These are phyloP conservation scores for Penicillium capsulatum DNA, from an alignment of 2,329 filamentous ascomycete genomes.

Conservation along the genomic window DNA sequence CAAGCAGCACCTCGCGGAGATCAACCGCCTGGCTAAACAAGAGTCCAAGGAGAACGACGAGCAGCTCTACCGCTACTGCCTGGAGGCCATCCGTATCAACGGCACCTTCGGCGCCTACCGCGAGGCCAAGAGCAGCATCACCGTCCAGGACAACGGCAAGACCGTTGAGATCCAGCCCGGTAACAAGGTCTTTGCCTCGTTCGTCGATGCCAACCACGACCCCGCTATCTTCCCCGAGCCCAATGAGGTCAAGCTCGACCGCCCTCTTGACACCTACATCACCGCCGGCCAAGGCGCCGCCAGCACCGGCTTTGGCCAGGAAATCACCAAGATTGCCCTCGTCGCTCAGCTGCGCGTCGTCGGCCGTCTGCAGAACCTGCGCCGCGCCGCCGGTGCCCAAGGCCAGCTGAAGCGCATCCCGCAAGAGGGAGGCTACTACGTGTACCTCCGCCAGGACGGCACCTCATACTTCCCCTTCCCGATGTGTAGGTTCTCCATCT, in stretches of 20 bases:
- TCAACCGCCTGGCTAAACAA: slow-evolving; percentile 57
- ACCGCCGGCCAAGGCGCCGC: slow-evolving; percentile 58
- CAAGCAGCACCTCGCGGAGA: slow-evolving; percentile 53
- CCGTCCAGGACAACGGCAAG: slow-evolving; percentile 50
- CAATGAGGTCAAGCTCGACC: slow-evolving; percentile 56
- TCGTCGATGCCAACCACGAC: slow-evolving; percentile 56
- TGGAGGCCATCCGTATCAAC: slow-evolving; percentile 68
- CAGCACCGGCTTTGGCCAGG: slow-evolving; percentile 59
- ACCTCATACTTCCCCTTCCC: slow-evolving; percentile 53
- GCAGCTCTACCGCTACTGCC: slow-evolving; percentile 62
- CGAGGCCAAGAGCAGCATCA: slow-evolving; percentile 47
- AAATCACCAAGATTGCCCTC: slow-evolving; percentile 59
- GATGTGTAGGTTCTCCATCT: slow-evolving; percentile 31
- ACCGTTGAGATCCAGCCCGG: slow-evolving; percentile 52
- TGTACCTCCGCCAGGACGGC: slow-evolving; percentile 66
- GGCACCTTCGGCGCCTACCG: slow-evolving; percentile 61
- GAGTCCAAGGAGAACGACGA: slow-evolving; percentile 57
- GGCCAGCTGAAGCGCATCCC: slow-evolving; percentile 64
- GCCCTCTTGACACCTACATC: slow-evolving; percentile 62
- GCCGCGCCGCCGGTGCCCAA: slow-evolving; percentile 59
- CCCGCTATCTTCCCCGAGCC: slow-evolving; percentile 59
- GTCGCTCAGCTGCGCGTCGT: slow-evolving; percentile 65
- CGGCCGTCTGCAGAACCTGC: slow-evolving; percentile 58
- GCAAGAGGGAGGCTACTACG: slow-evolving; percentile 51
- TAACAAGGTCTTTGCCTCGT: slow-evolving; percentile 61